phyloP scores from a whole-genome alignment of 225 moss, liverwort and hornwort genomes.

The Anthoceros angustus region DNA sequence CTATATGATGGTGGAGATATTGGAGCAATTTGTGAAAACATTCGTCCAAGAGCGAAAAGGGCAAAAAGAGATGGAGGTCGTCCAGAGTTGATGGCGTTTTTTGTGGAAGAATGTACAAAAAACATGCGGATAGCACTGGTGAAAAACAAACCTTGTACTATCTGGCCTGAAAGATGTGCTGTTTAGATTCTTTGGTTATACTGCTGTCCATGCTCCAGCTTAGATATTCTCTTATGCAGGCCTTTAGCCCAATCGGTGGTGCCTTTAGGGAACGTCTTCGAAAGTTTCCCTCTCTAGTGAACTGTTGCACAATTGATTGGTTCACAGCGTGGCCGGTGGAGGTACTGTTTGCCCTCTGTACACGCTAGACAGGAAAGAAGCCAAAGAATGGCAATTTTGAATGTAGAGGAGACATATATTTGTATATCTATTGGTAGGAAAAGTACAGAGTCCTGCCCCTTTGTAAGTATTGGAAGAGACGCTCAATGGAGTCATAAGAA shows the following conservation, averaged over 20 bases:
- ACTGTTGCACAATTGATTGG: slow-evolving; percentile 93
- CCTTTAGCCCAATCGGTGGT: slow-evolving; percentile 83
- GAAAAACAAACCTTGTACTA: slow-evolving; percentile 31
- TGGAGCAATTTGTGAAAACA: no score
- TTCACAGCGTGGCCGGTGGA: slow-evolving; percentile 93
- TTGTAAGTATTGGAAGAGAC: no score
- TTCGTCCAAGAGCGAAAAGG: slow-evolving; percentile 68
- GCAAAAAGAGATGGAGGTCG: slow-evolving; percentile 73
- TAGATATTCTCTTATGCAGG: slow-evolving; percentile 72
- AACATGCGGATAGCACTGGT: slow-evolving; percentile 81
- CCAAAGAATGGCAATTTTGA: no score
- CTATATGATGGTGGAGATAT: no score
- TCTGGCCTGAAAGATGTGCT: slow-evolving; percentile 54
- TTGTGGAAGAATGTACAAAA: slow-evolving; percentile 71
- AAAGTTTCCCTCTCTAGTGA: slow-evolving; percentile 94
- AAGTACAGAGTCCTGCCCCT: no score
- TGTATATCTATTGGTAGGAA: no score
- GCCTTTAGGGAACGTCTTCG: slow-evolving; percentile 63
- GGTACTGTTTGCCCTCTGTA: slow-evolving; percentile 50
- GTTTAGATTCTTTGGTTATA: slow-evolving; percentile 49
- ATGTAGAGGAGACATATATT: no score
- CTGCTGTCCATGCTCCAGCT: slow-evolving; percentile 52
- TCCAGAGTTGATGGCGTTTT: slow-evolving; percentile 56
- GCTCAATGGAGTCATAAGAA: no score
- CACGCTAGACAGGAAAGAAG: no score